A percentile compares a stretch with the other conserved stretches of the same genome.
phyloP scores from a whole-genome alignment of 2,329 filamentous ascomycete species.

The Aspergillus sergii region DNA sequence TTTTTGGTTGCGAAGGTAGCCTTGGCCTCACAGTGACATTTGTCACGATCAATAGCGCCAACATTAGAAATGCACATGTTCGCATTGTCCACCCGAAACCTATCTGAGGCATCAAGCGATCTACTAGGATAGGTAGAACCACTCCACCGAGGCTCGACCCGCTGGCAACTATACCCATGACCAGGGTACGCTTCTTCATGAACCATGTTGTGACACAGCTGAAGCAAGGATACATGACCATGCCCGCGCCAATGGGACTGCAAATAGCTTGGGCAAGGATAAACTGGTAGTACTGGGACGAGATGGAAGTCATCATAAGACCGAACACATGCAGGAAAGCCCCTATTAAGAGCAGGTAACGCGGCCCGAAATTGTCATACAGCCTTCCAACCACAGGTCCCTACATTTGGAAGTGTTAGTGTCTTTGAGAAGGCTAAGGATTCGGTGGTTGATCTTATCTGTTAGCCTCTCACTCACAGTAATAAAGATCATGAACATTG shows the following conservation, averaged over 20 bases:
- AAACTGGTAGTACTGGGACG: constrained; percentile 58
- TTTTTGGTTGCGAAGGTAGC: constrained; percentile 8
- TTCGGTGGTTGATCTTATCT: not conserved
- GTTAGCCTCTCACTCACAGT: constrained; percentile 17
- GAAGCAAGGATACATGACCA: constrained; percentile 50
- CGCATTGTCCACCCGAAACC: constrained; percentile 61
- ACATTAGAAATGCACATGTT: constrained; percentile 60
- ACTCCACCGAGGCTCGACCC: constrained; percentile 60
- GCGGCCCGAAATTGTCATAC: constrained; percentile 64
- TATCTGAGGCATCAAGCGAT: constrained; percentile 53
- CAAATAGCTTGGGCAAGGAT: constrained; percentile 58
- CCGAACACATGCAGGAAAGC: constrained; percentile 59
- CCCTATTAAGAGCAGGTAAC: constrained; percentile 54
- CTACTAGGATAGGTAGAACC: constrained; percentile 63
- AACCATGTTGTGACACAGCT: constrained; percentile 55
- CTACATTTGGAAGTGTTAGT: not conserved
- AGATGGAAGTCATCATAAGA: constrained; percentile 59
- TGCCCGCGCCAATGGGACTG: constrained; percentile 52
- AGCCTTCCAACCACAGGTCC: constrained; percentile 63
- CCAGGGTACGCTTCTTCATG: constrained; percentile 52
- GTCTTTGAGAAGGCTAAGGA: not conserved
- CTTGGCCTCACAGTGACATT: constrained; percentile 53
- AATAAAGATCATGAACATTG: constrained; percentile 59
- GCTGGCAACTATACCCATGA: constrained; percentile 56
- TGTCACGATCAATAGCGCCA: constrained; percentile 58